phyloP scores from a whole-genome alignment of 2,329 filamentous ascomycete species.

The Aureobasidium sp. region DNA sequence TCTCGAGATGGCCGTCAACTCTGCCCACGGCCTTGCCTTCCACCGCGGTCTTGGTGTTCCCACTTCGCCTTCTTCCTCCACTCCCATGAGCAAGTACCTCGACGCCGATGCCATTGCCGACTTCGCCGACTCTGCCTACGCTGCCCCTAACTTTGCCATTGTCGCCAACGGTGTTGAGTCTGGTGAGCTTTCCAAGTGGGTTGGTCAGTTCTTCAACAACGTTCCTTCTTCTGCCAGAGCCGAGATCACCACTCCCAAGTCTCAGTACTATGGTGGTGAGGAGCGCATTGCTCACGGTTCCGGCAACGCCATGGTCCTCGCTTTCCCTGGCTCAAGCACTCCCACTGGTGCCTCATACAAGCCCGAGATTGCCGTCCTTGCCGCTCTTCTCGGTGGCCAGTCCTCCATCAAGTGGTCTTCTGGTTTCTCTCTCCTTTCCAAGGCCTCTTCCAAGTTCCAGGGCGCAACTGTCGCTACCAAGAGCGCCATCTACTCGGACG shows the following conservation, averaged over 20 bases:
- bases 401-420: slow-evolving; percentile 92
- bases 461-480: slow-evolving; percentile 64
- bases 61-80: slow-evolving; percentile 63
- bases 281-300: slow-evolving; percentile 72
- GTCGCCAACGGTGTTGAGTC: slow-evolving; percentile 82
- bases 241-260: slow-evolving; percentile 53
- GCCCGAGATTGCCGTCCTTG: slow-evolving; percentile 81
- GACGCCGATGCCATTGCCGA: slow-evolving; percentile 65
- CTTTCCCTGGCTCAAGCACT: slow-evolving; percentile 82
- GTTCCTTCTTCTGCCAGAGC: slow-evolving; percentile 49
- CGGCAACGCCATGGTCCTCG: slow-evolving; percentile 81
- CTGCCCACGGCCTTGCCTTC: slow-evolving; percentile 80
- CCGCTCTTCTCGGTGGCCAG: slow-evolving; percentile 81
- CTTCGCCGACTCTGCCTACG: slow-evolving; percentile 73
- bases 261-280: slow-evolving; percentile 92
- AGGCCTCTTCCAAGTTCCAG: slow-evolving; percentile 61
- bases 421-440: slow-evolving; percentile 84
- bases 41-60: slow-evolving; percentile 83
- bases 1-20: slow-evolving; percentile 70
- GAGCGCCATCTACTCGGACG: slow-evolving; percentile 85
- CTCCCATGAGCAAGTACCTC: slow-evolving; percentile 72
- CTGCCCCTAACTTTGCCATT: slow-evolving; percentile 84
- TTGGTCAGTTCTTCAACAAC: slow-evolving; percentile 81
- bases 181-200: slow-evolving; percentile 76
- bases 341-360: slow-evolving; percentile 68